Evolutionary conservation across 441 rosid genomes (phyloP).

Genomic region (Daphne laureola): DNA sequence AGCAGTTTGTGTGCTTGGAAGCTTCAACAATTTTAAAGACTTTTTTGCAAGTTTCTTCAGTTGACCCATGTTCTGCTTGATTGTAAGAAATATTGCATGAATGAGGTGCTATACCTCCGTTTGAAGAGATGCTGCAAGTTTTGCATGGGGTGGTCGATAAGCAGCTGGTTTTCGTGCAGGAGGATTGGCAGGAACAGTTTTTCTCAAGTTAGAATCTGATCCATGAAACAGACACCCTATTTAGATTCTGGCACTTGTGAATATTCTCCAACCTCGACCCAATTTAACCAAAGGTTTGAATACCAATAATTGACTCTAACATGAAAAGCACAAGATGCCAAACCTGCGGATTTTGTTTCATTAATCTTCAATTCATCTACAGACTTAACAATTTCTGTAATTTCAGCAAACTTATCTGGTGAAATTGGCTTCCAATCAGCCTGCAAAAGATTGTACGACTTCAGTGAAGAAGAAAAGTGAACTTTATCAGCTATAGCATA

Average conservation of each 20-base stretch:
- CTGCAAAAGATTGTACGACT: constrained; percentile 23
- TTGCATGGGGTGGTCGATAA: constrained; percentile 92
- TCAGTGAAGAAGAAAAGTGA: constrained; percentile 1
- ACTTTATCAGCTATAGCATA: no score
- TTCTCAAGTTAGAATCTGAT: constrained; percentile 56
- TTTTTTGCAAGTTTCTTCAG: background rate
- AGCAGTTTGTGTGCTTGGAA: background rate
- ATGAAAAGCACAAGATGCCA: constrained; percentile 10
- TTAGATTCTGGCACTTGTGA: no score
- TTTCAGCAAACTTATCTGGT: constrained; percentile 60
- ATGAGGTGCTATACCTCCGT: constrained; percentile 55
- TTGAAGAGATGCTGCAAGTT: constrained; percentile 64
- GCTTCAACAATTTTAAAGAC: no score
- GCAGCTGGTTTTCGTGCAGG: constrained; percentile 71
- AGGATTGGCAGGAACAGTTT: constrained; percentile 31
- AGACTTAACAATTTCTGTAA: constrained; percentile 56
- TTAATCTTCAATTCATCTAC: constrained; percentile 56
- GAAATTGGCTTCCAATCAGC: constrained; percentile 90
- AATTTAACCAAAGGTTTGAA: background rate
- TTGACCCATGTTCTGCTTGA: background rate
- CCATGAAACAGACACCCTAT: constrained; percentile 24
- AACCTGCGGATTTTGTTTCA: constrained; percentile 63
- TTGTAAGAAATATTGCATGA: background rate
- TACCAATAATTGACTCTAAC: background rate
- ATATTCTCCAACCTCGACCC: no score